These are phyloP conservation scores for Arbutus unedo DNA, from an alignment of 148 eudicot species.

Conservation along the genomic window DNA sequence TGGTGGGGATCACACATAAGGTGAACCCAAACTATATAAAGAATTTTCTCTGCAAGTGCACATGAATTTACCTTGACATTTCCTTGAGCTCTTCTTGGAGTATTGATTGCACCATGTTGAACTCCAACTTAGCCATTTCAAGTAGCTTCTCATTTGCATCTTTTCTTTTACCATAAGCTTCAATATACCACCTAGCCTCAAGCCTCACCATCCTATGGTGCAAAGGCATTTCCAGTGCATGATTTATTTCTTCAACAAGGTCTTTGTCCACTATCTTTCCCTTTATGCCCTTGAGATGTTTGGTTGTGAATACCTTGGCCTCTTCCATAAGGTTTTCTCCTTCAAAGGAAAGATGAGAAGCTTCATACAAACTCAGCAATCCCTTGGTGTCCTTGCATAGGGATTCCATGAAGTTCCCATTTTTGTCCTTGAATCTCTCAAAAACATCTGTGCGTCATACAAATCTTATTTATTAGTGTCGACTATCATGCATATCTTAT, in stretches of 20 bases:
- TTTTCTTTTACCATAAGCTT: not conserved
- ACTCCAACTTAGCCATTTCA: slow-evolving; percentile 26
- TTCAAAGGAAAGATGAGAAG: not conserved
- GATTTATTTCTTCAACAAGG: not conserved
- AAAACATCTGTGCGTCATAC: not conserved
- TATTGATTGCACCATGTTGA: slow-evolving; percentile 17
- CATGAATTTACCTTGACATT: slow-evolving; percentile 19
- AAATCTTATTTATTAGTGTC: slow-evolving; percentile 2
- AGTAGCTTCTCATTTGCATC: slow-evolving; percentile 6
- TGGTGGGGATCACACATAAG: too few species aligned
- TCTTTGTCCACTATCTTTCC: not conserved
- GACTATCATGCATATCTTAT: too few species aligned
- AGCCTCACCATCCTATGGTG: slow-evolving; percentile 6
- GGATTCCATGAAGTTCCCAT: not conserved
- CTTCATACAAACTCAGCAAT: slow-evolving; percentile 2
- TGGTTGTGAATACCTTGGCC: not conserved
- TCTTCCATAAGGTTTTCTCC: slow-evolving; percentile 6
- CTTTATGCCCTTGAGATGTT: not conserved
- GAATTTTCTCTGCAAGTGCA: not conserved
- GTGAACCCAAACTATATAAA: not conserved
- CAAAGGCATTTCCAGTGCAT: slow-evolving; percentile 6
- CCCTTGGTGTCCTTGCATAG: not conserved
- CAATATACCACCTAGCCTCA: slow-evolving; percentile 5
- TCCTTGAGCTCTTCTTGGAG: slow-evolving; percentile 23
- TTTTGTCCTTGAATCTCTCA: not conserved